Base-by-base conservation (phyloP, 768 basidiomycete species). In the Coprinopsis sp. region DNA sequence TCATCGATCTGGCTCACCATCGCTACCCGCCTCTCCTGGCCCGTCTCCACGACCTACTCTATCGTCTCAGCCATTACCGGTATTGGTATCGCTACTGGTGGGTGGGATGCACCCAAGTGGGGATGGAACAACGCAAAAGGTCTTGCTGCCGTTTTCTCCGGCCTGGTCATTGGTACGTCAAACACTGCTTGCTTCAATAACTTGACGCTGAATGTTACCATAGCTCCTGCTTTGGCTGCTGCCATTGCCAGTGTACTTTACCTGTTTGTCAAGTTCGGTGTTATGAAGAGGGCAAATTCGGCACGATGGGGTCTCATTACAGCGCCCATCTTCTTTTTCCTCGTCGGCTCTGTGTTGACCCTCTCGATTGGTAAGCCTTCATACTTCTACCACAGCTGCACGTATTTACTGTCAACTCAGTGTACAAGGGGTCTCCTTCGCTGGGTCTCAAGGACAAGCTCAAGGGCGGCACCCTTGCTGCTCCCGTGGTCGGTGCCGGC, bases 71-170 rank as follows among this genome's bases (percentile, higher is more conserved):
- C 61, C 18, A 48, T 62, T 23, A 49, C 53, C 33, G 61, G 61
- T 33, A 54, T 62, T 34, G 60, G 60, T 37, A 57, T 62, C 10
- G 58, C 60, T 24, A 36, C 59, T 6, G 57, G 52, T 28, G 60
- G 60, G 8, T 36, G 31, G 33, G 54, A 60, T 24, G 54, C 60
- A 8, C 57, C 59, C 2, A 46, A 49, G 19, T 62, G 60, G 60
- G 60, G 60, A 11, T 62, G 58, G 60, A 59, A 62, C 22, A 44
- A 43, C 34, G 60, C 55, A 4, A 62, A 62, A 44, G 60, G 60
- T 49, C 33, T 62, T 18, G 58, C 54, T 1, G 57, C 58, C n/a
- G 60, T 60, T 44, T 62, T 59, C 41, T 51, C 60, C 14, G 58
- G 60, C 8, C 52, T 60, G 19, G 23, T 54, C 21, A 54, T 62